Base-by-base conservation (phyloP, 2,329 filamentous ascomycete species). In the Penicillium sp. region DNA sequence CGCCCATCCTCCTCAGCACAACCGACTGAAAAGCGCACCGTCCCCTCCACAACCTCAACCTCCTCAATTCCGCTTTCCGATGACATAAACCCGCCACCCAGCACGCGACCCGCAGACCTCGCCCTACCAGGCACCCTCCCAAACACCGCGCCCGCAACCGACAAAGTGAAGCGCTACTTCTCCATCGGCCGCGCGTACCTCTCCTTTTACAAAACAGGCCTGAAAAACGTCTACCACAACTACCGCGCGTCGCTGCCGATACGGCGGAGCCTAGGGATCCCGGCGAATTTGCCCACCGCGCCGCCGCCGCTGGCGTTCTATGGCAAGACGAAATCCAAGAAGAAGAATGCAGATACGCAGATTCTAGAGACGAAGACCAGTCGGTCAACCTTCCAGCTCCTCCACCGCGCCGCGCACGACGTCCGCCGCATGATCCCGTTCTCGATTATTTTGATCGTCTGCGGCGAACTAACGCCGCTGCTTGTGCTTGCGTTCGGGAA, bases 381-480 rank as follows among this genome's bases (percentile, higher is more conserved):
- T 3, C 86, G 93, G 45, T 84, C 88, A 1, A 86, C 91, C 64
- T 90, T 89, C 78, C 88, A 93, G 67, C 84, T 96, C 2, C 77
- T 90, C 55, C 80, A 81, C 63, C 86, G 94, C 62, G 89, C 88
- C 47, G 81, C 82, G 47, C 85, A 90, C 70, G 95, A 98, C 75
- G 79, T 92, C 50, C 80, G 86, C n/a, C 88, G 92, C 26, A 82
- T 97, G 56, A 92, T 93, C 0, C 76, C 91, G 1, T 97, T 99
- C 74, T 88, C 82, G 0, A 64, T 96, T 3, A 80, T 97, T 54
- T 83, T 97, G 7, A 70, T 94, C 1, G 65, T 96, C 17, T 91
- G 91, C 73, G 94, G 93, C 29, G 94, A 98, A 78, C 90, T 96
- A 78, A 91, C 93, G 1, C 92, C 93, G 0, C 73, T 98, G 6